Conservation (phyloP, 192 early-diverging fungal species). For the Coemansia sp. region DNA sequence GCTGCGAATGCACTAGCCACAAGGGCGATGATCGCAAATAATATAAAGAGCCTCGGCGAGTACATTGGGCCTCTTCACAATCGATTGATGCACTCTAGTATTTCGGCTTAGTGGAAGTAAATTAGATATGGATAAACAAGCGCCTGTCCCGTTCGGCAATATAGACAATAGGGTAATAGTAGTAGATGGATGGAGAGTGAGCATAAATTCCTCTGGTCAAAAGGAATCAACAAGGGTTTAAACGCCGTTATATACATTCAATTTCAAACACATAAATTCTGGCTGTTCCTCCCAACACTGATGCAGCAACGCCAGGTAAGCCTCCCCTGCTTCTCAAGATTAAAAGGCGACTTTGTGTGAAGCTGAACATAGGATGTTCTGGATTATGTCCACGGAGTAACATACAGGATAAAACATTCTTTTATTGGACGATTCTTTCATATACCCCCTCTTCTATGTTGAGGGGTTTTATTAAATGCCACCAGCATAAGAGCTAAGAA, state of each 20-base stretch:
- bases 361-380: background rate
- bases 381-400: constrained; percentile 2
- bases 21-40: constrained; percentile 10
- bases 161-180: background rate
- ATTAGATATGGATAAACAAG: background rate
- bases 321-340: too few relatives aligned
- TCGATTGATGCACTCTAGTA: background rate
- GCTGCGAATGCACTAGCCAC: constrained; percentile 15
- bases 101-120: background rate
- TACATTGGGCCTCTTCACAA: constrained; percentile 8
- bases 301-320: background rate
- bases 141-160: background rate
- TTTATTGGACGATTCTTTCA: background rate
- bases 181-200: background rate
- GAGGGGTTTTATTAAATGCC: background rate
- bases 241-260: constrained; percentile 1
- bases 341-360: too few relatives aligned
- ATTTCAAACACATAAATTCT: background rate
- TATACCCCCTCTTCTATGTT: too few relatives aligned
- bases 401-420: background rate
- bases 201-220: background rate
- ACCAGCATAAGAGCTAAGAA: background rate
- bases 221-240: background rate
- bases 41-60: constrained; percentile 7
- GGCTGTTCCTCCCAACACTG: background rate